Evolutionary conservation across 208 protist genomes (phyloP).

Genomic region (Spongospora subterranea): DNA sequence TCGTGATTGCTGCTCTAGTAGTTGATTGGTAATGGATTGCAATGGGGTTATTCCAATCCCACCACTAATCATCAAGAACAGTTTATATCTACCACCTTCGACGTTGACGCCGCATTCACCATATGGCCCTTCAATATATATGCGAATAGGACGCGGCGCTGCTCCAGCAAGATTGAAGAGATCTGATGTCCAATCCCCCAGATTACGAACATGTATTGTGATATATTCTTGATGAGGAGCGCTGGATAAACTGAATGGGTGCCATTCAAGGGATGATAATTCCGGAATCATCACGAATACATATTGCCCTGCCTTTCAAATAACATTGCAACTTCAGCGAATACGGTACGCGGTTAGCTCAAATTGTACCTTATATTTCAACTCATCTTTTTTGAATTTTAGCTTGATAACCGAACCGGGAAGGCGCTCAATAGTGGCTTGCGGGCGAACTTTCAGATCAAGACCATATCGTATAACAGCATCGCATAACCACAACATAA

Average conservation of each 20-base stretch:
- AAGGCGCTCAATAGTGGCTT: not conserved
- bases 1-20: not conserved
- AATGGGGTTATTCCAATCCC: slow-evolving; percentile 42
- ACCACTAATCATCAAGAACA: slow-evolving; percentile 19
- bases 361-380: not conserved
- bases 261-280: slow-evolving; percentile 27
- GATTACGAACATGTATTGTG: slow-evolving; percentile 37
- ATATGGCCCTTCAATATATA: not conserved
- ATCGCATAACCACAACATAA: not conserved
- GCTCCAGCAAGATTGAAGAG: not conserved
- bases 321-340: too few species aligned
- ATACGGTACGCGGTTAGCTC: too few species aligned
- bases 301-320: slow-evolving; percentile 47
- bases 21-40: slow-evolving; percentile 26
- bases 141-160: not conserved
- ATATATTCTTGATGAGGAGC: not conserved
- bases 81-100: not conserved
- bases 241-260: slow-evolving; percentile 58
- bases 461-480: not conserved
- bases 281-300: slow-evolving; percentile 44
- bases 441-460: not conserved
- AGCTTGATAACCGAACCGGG: not conserved
- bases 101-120: slow-evolving; percentile 3
- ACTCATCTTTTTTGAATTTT: not conserved
- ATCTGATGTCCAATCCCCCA: slow-evolving; percentile 34